Evolutionary conservation across 257 asterid genomes (phyloP), one percentile per base, ranked within the genome.

Genomic region (Solanum peruvianum): DNA sequence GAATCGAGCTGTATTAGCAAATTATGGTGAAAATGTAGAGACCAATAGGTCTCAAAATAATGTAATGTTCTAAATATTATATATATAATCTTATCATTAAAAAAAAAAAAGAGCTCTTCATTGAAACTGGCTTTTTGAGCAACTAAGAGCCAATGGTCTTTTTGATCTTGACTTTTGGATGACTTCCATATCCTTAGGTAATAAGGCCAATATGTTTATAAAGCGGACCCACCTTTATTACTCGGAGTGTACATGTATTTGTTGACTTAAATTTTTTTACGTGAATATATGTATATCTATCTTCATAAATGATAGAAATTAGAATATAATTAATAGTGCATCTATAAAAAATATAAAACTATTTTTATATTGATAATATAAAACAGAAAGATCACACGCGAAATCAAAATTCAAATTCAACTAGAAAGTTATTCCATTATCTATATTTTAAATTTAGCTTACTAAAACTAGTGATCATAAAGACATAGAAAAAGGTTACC

Each of bases 381-480:
- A 16, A 1, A 16, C 10, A 16, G 0, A 15, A 15, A 16, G 2
- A 52, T 0, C 23, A 52, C 23, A 3, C 2, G 4, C 9, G 3
- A 52, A 16, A 52, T 0, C 9, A 52, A 16, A 5, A 9, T 16
- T 16, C 9, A 16, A 52, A 16, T 52, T 1, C 23, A 52, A 16
- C 62, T 16, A 52, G 23, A 52, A 35, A 35, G 39, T 5, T 52
- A 52, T 52, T 52, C 18, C 10, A 52, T 16, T 52, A 52, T 52
- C 2, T 52, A 0, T 16, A 52, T 52, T 52, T 52, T 52, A 52
- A 52, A 49, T 5, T 49, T 15, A 49, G 58, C 58, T 15, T 15
- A 15, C 58, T 15, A 49, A 35, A 35, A 49, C 15, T 49, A 49
- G 58, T 15, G 58, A 49, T 49, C 11, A 58, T 16, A 33, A 70